Conservation (phyloP, 257 asterid genomes). For the Jacaranda mimosifolia region DNA sequence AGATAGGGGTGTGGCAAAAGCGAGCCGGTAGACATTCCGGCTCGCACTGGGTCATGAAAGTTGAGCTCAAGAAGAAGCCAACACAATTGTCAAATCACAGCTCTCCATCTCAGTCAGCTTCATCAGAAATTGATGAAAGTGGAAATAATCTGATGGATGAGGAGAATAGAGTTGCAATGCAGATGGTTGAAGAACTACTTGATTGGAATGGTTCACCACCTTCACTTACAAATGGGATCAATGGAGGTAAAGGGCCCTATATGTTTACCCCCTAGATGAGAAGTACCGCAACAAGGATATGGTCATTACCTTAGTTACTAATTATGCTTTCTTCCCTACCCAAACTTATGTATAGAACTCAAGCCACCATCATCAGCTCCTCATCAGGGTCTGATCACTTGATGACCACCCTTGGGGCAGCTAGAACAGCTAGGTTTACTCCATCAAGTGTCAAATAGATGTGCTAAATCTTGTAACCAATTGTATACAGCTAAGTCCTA, state of each 20-base stretch:
- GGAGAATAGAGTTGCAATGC: conserved; percentile 76
- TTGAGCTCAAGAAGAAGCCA: conserved; percentile 55
- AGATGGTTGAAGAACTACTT: conserved; percentile 87
- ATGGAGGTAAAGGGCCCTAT: conserved; percentile 22
- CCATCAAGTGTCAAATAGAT: background rate
- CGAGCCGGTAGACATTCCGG: conserved; percentile 59
- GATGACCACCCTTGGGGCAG: too few species aligned
- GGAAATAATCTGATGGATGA: conserved; percentile 55
- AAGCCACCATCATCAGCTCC: background rate
- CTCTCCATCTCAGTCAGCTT: conserved; percentile 33
- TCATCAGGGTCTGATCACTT: too few species aligned
- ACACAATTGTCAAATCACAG: background rate
- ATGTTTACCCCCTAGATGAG: background rate
- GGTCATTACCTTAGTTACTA: background rate
- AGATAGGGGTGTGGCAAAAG: conserved; percentile 81
- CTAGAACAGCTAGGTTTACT: background rate
- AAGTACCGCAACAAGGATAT: background rate
- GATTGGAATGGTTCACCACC: conserved; percentile 55
- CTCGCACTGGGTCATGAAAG: conserved; percentile 73
- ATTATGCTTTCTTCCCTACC: background rate
- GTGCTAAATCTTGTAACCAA: conserved; percentile 15
- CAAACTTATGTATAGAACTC: conserved; percentile 4
- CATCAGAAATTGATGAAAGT: conserved; percentile 33
- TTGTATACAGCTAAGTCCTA: conserved; percentile 23
- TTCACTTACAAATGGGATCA: conserved; percentile 32